Evolutionary conservation across 2,329 filamentous ascomycete species (phyloP), one percentile per base, ranked within the genome.

Genomic region (Zopfia rhizophila): DNA sequence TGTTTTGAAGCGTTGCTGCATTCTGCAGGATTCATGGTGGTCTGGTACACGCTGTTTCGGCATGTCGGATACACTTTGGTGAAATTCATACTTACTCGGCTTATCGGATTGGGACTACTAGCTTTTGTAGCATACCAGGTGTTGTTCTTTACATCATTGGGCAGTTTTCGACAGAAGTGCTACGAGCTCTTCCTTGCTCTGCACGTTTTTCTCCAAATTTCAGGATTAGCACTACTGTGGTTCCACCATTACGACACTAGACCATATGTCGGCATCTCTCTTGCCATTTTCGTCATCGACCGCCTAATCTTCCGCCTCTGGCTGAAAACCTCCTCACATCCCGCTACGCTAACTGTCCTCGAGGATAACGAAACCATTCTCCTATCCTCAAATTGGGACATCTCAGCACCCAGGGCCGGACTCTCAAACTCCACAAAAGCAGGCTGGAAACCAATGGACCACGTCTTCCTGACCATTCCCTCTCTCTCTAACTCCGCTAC

Each of bases 131-230:
- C 79, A 2, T 88, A 87, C 55, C 79, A 86, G 58, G 45, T 81
- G n/a, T 72, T 88, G 3, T 87, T 82, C 63, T 73, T 86, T 39
- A 86, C 83, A 0, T 85, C 82, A 2, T 71, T 87, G 4, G 80
- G 77, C 1, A 82, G 78, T 55, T 83, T 88, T 57, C 77, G 85
- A 6, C 75, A 80, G 55, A 72, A 77, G 17, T 85, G 78, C 74
- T 88, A 88, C 60, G 85, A 88, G 67, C 42, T 84, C 1, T 88
- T 88, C 55, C 72, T 88, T 2, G 81, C 74, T 0, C 64, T 75
- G 2, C 85, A 88, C 58, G 74, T 87, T 24, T 39, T 81, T 7
- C 70, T 87, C 8, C 85, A 88, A 60, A 58, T 78, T 5, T 70
- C 74, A 3, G 84, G 78, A 0, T 71, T 87, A 8, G 68, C 70